These are phyloP conservation scores for Eutypella sp. DNA, from an alignment of 2,329 filamentous ascomycete species.

Conservation along the genomic window DNA sequence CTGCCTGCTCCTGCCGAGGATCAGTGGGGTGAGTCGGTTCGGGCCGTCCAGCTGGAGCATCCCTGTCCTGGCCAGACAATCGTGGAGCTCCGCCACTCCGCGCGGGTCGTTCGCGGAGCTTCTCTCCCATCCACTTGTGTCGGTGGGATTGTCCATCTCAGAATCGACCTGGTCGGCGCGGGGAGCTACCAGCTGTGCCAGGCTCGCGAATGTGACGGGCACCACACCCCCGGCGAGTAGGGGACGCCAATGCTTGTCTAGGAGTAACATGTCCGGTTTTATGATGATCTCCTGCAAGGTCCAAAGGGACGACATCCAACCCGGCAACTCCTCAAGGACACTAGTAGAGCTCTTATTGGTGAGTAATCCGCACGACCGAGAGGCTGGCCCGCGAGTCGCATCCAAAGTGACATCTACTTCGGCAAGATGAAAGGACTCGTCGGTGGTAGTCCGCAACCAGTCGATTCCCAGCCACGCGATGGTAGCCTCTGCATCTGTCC, in stretches of 20 bases:
- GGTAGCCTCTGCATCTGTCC: background rate
- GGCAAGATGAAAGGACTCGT: no score
- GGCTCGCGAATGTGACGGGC: background rate
- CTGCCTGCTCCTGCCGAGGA: background rate
- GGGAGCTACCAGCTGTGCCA: background rate
- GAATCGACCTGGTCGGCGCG: no score
- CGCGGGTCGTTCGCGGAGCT: background rate
- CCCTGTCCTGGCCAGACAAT: background rate
- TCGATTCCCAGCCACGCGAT: background rate
- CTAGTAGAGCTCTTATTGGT: background rate
- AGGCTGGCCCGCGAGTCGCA: background rate
- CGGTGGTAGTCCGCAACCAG: background rate
- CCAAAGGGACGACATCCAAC: conserved; percentile 2
- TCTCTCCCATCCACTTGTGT: no score
- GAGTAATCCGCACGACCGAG: background rate
- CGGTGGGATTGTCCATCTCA: no score
- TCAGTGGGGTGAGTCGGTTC: background rate
- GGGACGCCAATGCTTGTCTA: background rate
- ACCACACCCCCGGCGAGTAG: background rate
- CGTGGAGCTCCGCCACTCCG: background rate
- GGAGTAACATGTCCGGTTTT: background rate
- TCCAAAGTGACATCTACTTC: no score
- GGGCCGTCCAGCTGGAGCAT: background rate
- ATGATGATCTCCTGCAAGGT: background rate
- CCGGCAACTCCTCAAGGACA: background rate